Conservation (phyloP, 129 eudicot genomes). For the Pseudognaphalium luteoalbum region DNA sequence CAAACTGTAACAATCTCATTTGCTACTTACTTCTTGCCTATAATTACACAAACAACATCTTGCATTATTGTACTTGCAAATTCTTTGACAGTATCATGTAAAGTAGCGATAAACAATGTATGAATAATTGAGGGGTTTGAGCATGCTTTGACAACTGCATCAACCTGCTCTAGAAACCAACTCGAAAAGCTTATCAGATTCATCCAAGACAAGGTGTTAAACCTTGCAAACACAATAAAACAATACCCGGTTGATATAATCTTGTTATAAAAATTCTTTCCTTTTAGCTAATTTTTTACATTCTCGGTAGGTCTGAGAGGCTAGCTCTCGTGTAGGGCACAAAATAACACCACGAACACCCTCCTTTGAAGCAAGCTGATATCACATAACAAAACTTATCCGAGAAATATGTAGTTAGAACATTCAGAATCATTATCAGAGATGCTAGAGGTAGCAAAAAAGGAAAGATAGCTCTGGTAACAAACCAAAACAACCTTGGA, state of each 20-base stretch:
- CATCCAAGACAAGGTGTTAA: constrained; percentile 92
- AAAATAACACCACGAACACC: too few relatives aligned
- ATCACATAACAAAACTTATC: background rate
- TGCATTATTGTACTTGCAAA: constrained; percentile 98
- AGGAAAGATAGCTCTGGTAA: background rate
- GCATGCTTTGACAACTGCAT: constrained; percentile 94
- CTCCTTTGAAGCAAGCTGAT: constrained; percentile 71
- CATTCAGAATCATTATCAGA: constrained; percentile 23
- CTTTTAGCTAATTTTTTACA: too few relatives aligned
- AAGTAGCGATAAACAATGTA: constrained; percentile 90
- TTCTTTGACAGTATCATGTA: constrained; percentile 96
- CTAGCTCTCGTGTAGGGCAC: too few relatives aligned
- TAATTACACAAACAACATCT: constrained; percentile 89
- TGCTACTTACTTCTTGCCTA: constrained; percentile 81
- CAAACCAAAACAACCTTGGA: background rate
- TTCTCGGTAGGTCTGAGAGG: too few relatives aligned
- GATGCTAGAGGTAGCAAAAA: background rate
- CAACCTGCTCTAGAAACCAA: constrained; percentile 84
- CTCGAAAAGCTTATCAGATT: constrained; percentile 92
- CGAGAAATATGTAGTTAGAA: constrained; percentile 1
- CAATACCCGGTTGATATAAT: too few relatives aligned
- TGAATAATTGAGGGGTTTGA: constrained; percentile 86
- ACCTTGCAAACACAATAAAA: constrained; percentile 59
- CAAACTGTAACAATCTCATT: background rate
- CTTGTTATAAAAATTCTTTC: too few relatives aligned